A percentile compares a stretch with the other conserved stretches of the same genome.
Evolutionary conservation across 2,329 filamentous ascomycete genomes (phyloP).

Genomic region (Colletotrichum sp.): DNA sequence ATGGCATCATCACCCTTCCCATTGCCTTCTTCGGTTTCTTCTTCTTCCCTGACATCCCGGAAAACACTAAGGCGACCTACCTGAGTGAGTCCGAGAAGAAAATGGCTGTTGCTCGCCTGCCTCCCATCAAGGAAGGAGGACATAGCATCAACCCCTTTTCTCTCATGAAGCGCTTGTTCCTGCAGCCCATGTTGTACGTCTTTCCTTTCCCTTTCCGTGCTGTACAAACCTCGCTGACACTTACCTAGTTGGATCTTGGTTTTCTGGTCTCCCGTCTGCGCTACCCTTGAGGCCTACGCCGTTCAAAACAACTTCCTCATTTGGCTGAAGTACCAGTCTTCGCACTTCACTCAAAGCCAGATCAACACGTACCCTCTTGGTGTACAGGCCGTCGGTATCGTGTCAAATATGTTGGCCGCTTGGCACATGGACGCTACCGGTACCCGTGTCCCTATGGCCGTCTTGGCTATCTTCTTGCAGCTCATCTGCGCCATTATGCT

Average conservation of each 20-base stretch:
- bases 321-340: slow-evolving; percentile 30
- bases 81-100: slow-evolving; percentile 33
- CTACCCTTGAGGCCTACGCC: slow-evolving; percentile 37
- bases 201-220: slow-evolving; percentile 6
- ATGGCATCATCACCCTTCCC: slow-evolving; percentile 57
- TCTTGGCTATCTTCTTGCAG: slow-evolving; percentile 35
- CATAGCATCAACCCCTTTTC: slow-evolving; percentile 26
- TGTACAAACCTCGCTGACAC: background rate
- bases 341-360: slow-evolving; percentile 30
- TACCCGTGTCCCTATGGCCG: slow-evolving; percentile 35
- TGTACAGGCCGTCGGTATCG: slow-evolving; percentile 37
- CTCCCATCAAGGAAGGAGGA: slow-evolving; percentile 27
- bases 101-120: slow-evolving; percentile 42
- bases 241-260: slow-evolving; percentile 31
- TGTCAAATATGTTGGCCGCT: slow-evolving; percentile 36
- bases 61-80: slow-evolving; percentile 38
- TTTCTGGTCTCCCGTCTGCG: slow-evolving; percentile 37
- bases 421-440: slow-evolving; percentile 42
- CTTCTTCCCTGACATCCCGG: slow-evolving; percentile 55
- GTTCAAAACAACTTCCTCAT: slow-evolving; percentile 31
- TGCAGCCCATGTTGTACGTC: slow-evolving; percentile 25
- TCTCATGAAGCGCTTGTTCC: slow-evolving; percentile 26
- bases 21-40: slow-evolving; percentile 57
- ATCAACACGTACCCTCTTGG: slow-evolving; percentile 44
- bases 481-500: slow-evolving; percentile 37